These are phyloP conservation scores for Hypoxylon fuscum DNA, from an alignment of 495 filamentous ascomycete species.

Conservation along the genomic window DNA sequence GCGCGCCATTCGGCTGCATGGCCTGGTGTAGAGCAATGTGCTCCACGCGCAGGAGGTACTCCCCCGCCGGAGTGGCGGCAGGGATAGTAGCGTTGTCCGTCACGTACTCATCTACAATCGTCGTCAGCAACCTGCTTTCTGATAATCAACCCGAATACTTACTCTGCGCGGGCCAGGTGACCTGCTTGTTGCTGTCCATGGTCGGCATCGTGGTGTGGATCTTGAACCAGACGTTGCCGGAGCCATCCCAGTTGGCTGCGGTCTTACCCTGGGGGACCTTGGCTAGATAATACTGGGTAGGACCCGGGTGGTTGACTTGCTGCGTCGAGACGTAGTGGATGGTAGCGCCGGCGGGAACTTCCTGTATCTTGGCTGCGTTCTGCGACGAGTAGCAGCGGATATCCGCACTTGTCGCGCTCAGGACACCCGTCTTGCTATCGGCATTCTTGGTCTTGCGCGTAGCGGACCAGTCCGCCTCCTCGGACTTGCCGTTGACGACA, in stretches of 20 bases:
- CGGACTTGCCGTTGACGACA: conserved; percentile 50
- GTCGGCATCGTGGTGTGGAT: conserved; percentile 55
- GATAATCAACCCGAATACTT: conserved; percentile 5
- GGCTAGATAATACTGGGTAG: conserved; percentile 58
- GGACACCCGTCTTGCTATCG: conserved; percentile 51
- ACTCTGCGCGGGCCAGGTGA: conserved; percentile 53
- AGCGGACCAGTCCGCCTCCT: conserved; percentile 53
- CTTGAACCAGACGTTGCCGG: conserved; percentile 62
- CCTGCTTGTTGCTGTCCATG: conserved; percentile 50
- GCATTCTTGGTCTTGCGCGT: conserved; percentile 54
- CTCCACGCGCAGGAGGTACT: conserved; percentile 66
- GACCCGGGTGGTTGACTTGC: conserved; percentile 58
- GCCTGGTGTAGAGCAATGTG: conserved; percentile 63
- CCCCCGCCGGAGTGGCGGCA: conserved; percentile 52
- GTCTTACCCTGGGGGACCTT: conserved; percentile 55
- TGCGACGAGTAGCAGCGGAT: conserved; percentile 58
- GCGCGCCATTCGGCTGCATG: conserved; percentile 50
- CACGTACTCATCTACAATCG: conserved; percentile 44
- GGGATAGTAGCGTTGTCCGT: conserved; percentile 59
- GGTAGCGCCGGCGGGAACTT: conserved; percentile 54
- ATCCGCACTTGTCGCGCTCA: conserved; percentile 50
- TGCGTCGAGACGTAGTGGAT: conserved; percentile 57
- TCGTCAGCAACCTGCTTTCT: not conserved
- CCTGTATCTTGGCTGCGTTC: conserved; percentile 48
- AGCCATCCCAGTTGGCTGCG: conserved; percentile 58